These are phyloP conservation scores for Geranomyces michiganensis DNA, from an alignment of 192 early-diverging fungal species.

Conservation along the genomic window DNA sequence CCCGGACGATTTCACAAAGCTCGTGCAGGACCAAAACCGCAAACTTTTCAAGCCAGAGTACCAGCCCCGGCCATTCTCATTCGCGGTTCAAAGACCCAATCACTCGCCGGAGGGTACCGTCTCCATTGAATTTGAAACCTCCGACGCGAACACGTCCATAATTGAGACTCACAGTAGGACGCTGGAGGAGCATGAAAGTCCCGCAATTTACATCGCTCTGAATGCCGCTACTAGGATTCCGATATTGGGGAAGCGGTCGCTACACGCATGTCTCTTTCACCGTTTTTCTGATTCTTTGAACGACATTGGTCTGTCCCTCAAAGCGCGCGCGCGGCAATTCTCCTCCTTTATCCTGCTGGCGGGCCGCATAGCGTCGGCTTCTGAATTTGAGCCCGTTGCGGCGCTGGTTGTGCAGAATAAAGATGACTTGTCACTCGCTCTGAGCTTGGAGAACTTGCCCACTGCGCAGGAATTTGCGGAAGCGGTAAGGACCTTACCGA, in stretches of 20 bases:
- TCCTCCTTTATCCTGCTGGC: conserved; percentile 29
- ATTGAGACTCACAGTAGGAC: neutral
- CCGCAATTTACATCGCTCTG: conserved; percentile 12
- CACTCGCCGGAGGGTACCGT: conserved; percentile 37
- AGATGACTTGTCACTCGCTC: conserved; percentile 32
- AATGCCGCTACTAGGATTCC: conserved; percentile 29
- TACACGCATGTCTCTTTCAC: conserved; percentile 31
- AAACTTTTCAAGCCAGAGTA: conserved; percentile 21
- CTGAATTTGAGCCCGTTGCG: conserved; percentile 25
- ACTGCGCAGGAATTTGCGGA: conserved; percentile 36
- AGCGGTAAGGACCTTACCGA: conserved; percentile 1
- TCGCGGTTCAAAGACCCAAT: conserved; percentile 32
- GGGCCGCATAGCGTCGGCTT: conserved; percentile 9
- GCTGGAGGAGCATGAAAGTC: conserved; percentile 1
- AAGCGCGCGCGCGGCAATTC: conserved; percentile 21
- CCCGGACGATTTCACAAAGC: conserved; percentile 18
- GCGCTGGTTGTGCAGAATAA: conserved; percentile 38
- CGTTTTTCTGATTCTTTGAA: conserved; percentile 8
- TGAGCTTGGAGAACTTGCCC: conserved; percentile 34
- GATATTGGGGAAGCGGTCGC: conserved; percentile 19
- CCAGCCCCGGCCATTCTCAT: conserved; percentile 19
- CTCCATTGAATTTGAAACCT: conserved; percentile 13
- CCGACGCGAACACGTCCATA: neutral
- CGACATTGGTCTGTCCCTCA: neutral
- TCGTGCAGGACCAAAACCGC: conserved; percentile 24